phyloP scores from a whole-genome alignment of 148 eudicot genomes.

The Polygonum maritimum region DNA sequence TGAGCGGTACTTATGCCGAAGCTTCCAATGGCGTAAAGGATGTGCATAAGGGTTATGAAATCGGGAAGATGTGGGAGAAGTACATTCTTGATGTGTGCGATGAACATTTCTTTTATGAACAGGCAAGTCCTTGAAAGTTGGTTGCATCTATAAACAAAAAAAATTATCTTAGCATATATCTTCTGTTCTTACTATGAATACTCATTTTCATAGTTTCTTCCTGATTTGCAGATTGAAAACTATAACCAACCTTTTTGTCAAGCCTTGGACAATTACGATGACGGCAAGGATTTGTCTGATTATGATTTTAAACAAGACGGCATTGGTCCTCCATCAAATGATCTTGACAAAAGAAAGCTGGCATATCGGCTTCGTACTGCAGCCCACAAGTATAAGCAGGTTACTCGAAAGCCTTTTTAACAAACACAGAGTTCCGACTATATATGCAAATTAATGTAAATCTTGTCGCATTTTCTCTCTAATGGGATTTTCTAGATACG shows the following conservation, averaged over 20 bases:
- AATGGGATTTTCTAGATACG: background rate
- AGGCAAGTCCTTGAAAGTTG: conserved; percentile 28
- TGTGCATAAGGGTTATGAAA: conserved; percentile 59
- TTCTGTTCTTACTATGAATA: background rate
- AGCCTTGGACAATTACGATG: conserved; percentile 54
- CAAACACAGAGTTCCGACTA: background rate
- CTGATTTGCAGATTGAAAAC: conserved; percentile 55
- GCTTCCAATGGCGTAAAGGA: conserved; percentile 68
- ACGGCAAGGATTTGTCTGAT: conserved; percentile 63
- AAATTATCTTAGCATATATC: background rate
- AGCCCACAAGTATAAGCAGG: conserved; percentile 74
- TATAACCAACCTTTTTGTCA: conserved; percentile 65
- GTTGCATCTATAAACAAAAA: background rate
- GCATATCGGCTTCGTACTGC: conserved; percentile 66
- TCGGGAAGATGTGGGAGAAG: conserved; percentile 83
- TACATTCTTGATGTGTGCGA: conserved; percentile 76
- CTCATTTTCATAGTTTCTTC: background rate
- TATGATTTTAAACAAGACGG: conserved; percentile 65
- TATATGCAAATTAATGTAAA: background rate
- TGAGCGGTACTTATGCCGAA: conserved; percentile 63
- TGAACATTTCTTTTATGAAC: conserved; percentile 76
- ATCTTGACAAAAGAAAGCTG: conserved; percentile 57
- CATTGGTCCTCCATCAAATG: conserved; percentile 44
- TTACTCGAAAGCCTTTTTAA: conserved; percentile 14
- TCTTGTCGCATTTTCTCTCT: background rate